These are phyloP conservation scores for Castanospermum australe DNA, from an alignment of 306 rosid species.

Conservation along the genomic window DNA sequence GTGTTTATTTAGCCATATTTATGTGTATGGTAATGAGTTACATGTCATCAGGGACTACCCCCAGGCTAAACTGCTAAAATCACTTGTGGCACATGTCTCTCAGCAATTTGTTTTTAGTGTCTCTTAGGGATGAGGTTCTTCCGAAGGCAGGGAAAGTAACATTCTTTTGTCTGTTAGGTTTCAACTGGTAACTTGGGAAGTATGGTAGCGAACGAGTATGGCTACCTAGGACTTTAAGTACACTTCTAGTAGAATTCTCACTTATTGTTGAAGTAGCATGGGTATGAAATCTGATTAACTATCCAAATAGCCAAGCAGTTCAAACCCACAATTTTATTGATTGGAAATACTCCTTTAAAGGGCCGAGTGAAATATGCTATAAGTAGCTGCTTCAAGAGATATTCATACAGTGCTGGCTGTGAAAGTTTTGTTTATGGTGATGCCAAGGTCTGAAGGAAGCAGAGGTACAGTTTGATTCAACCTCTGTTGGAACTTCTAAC, in stretches of 20 bases:
- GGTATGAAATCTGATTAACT: not conserved
- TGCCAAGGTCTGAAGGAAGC: not conserved
- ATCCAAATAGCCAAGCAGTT: not conserved
- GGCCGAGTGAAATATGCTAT: too few relatives aligned
- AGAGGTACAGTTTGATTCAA: not conserved
- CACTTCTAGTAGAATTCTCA: not conserved
- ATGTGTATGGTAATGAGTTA: not conserved
- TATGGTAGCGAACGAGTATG: not conserved
- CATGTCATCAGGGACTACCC: not conserved
- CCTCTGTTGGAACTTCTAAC: not conserved
- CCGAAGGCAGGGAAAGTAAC: not conserved
- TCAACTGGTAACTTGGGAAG: not conserved
- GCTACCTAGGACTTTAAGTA: not conserved
- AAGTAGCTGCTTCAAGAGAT: not conserved
- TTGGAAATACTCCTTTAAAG: not conserved
- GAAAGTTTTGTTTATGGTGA: not conserved
- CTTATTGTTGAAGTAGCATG: not conserved
- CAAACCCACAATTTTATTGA: not conserved
- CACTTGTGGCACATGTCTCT: not conserved
- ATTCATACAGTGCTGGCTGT: not conserved
- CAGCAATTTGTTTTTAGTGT: not conserved
- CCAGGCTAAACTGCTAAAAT: not conserved
- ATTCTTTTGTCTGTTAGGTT: not conserved
- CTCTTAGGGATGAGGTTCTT: not conserved
- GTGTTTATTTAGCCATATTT: not conserved